Base-by-base conservation (phyloP, 83 land plant species). In the Picea mariana region DNA sequence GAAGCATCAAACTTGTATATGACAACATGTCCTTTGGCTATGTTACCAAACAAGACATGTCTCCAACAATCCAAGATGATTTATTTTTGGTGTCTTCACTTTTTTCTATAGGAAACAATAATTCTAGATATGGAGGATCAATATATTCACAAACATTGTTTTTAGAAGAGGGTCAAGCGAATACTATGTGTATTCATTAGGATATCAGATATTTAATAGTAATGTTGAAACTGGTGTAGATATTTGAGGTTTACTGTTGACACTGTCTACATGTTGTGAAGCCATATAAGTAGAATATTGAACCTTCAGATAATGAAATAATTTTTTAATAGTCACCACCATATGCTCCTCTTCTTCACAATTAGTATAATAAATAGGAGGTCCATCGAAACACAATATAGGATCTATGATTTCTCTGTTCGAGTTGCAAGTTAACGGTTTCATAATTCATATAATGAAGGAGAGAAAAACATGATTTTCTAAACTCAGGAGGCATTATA, bases 1-100 rank as follows among this genome's bases (percentile, higher is more conserved):
- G 99, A 62, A 98, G 97, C 7, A 98, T 91, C 89, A 98, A 84
- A 2, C 91, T 87, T 52, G 93, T 92, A 71, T 98, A 98, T 13
- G 99, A 99, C 73, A 98, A 91, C 99, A 94, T 34, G 79, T 98
- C 96, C 85, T 93, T 98, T 67, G 99, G 97, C 63, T 98, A 98
- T 6, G 99, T 96, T 17, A 98, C 99, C 66, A 98, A 84, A 40
- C 99, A 98, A 79, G 99, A 94, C 99, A 98, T 98, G 80, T 98
- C 96, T 79, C 99, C 99, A 81, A 89, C 99, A 80, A 34, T 34
- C 38, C 38, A 34, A 34, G 38, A 34, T 34, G 38, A 34, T 34
- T 34, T 34, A 88, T 98, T 98, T 83, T 98, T 98, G 2, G 98
- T 96, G 6, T 98, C 98, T 60, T 98, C 91, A 88, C 99, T 96